Conservation (phyloP, 2,329 filamentous ascomycete genomes). For the Apiospora aurea region DNA sequence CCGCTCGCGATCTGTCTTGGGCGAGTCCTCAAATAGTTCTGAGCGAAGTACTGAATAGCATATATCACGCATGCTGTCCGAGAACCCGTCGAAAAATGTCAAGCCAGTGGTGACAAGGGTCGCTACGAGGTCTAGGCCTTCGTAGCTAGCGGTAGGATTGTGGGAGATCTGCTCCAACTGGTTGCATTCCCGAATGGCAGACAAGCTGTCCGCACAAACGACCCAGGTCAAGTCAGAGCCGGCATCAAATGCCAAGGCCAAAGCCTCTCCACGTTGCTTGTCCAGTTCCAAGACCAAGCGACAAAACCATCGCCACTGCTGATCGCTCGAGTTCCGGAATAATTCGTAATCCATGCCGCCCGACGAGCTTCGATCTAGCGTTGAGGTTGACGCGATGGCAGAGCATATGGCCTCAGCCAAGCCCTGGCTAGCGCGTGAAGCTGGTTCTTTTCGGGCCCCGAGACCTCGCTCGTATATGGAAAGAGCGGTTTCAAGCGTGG, state of each 20-base stretch:
- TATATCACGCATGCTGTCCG: conserved; percentile 71
- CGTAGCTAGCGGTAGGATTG: conserved; percentile 67
- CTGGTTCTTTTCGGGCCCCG: conserved; percentile 48
- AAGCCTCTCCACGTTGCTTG: conserved; percentile 80
- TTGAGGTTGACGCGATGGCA: conserved; percentile 73
- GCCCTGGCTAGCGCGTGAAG: conserved; percentile 55
- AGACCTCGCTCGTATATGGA: conserved; percentile 78
- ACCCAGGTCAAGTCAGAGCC: conserved; percentile 80
- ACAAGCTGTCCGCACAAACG: conserved; percentile 81
- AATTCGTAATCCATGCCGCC: conserved; percentile 77
- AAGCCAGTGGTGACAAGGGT: conserved; percentile 73
- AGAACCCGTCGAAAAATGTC: conserved; percentile 73
- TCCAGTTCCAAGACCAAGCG: conserved; percentile 86
- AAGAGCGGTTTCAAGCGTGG: conserved; percentile 84
- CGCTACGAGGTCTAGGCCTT: conserved; percentile 54
- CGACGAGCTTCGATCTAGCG: conserved; percentile 65
- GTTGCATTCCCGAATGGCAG: conserved; percentile 81
- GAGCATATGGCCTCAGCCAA: conserved; percentile 80
- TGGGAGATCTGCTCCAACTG: conserved; percentile 76
- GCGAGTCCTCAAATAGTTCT: conserved; percentile 78
- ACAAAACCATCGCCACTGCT: conserved; percentile 91
- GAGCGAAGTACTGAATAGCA: conserved; percentile 72
- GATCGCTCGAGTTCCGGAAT: conserved; percentile 76
- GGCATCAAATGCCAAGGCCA: conserved; percentile 78
- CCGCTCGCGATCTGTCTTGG: conserved; percentile 73